A percentile compares a stretch with the other conserved stretches of the same genome.
phyloP scores from a whole-genome alignment of 2,329 filamentous ascomycete genomes.

The Aphanocladium album region DNA sequence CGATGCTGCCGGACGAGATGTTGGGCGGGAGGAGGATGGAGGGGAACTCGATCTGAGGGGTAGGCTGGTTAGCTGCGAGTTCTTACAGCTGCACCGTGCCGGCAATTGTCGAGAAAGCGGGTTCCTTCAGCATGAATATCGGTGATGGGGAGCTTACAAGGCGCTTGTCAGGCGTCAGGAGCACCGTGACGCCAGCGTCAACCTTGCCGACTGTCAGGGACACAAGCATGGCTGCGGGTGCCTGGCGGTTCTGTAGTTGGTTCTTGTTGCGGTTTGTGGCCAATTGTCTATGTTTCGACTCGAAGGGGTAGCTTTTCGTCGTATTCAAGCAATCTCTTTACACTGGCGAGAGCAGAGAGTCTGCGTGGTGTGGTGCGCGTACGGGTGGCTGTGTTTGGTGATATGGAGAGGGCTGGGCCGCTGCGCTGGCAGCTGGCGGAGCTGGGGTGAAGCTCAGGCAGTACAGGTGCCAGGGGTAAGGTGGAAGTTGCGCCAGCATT shows the following conservation, averaged over 20 bases:
- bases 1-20: slow-evolving; percentile 93
- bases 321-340: not conserved
- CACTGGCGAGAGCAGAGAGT: not conserved
- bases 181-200: slow-evolving; percentile 94
- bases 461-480: not conserved
- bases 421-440: slow-evolving; percentile 1
- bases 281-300: not conserved
- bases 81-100: not conserved
- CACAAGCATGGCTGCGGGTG: slow-evolving; percentile 66
- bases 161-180: slow-evolving; percentile 94
- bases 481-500: not conserved
- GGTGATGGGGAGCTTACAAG: slow-evolving; percentile 55
- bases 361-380: not conserved
- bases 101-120: not conserved
- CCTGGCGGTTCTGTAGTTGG: not conserved
- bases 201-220: slow-evolving; percentile 98
- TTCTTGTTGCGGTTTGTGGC: not conserved
- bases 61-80: slow-evolving; percentile 19
- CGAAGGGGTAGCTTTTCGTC: not conserved
- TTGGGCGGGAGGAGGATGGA: slow-evolving; percentile 94
- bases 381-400: slow-evolving; percentile 5
- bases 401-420: slow-evolving; percentile 7
- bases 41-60: slow-evolving; percentile 85
- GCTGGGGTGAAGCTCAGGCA: slow-evolving; percentile 8
- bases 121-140: not conserved